Percentiles rank a stretch among this genome's conserved stretches.
These are phyloP conservation scores for Mytilinidion resinicola DNA, from an alignment of 495 filamentous ascomycete species.

Conservation along the genomic window DNA sequence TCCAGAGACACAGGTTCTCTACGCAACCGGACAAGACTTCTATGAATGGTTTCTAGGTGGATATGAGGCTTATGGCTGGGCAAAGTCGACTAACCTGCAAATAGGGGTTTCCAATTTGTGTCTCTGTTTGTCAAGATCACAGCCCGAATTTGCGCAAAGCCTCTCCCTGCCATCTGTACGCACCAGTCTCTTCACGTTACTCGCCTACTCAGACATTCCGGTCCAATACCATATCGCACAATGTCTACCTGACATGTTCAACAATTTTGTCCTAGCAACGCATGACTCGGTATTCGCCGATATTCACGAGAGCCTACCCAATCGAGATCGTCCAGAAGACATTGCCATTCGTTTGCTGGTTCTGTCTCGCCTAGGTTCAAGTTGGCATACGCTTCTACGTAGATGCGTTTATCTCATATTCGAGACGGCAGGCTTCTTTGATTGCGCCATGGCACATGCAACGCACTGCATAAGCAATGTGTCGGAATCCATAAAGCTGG, in stretches of 20 bases:
- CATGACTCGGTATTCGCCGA: conserved; percentile 81
- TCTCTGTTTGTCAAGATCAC: conserved; percentile 56
- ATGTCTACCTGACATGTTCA: conserved; percentile 67
- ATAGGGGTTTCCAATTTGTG: conserved; percentile 61
- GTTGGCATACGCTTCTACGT: conserved; percentile 74
- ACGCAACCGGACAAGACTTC: conserved; percentile 60
- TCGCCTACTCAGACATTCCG: conserved; percentile 57
- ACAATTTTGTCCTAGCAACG: conserved; percentile 64
- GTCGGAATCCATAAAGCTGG: conserved; percentile 56
- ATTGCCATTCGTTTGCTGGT: conserved; percentile 77
- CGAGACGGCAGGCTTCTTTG: conserved; percentile 69
- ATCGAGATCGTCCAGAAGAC: conserved; percentile 68
- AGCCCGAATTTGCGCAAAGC: conserved; percentile 54
- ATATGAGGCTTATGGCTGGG: conserved; percentile 49
- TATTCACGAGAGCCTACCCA: conserved; percentile 64
- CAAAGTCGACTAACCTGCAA: conserved; percentile 60
- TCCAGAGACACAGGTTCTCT: conserved; percentile 36
- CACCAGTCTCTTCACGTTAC: conserved; percentile 66
- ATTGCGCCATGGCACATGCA: conserved; percentile 59
- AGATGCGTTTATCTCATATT: conserved; percentile 88
- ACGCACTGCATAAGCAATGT: conserved; percentile 61
- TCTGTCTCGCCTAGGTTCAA: conserved; percentile 64
- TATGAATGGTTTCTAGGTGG: conserved; percentile 70
- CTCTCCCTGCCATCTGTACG: conserved; percentile 58
- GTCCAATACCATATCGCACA: conserved; percentile 71